Evolutionary conservation across 768 basidiomycete species (phyloP).

Genomic region (Mycena vulgaris): DNA sequence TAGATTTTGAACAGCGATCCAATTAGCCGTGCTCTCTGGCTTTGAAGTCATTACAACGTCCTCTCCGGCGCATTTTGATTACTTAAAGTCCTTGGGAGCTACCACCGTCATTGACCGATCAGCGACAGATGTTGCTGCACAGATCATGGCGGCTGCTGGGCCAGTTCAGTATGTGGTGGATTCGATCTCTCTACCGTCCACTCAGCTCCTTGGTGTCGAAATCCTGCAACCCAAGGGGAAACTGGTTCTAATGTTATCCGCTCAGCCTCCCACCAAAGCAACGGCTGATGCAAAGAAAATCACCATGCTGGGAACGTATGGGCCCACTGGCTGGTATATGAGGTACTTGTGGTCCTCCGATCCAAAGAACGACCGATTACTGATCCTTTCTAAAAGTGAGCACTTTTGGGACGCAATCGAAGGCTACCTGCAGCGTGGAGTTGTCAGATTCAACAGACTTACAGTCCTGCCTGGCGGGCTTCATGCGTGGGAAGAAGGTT

Average conservation of each 20-base stretch:
- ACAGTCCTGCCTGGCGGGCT: slow-evolving; percentile 23
- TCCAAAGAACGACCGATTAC: no score
- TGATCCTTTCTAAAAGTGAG: neutral
- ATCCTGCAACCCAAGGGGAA: slow-evolving; percentile 10
- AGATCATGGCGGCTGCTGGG: slow-evolving; percentile 13
- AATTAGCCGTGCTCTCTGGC: slow-evolving; percentile 22
- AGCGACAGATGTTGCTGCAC: neutral
- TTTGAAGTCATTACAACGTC: slow-evolving; percentile 21
- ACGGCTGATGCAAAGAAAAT: slow-evolving; percentile 6
- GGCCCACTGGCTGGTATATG: neutral
- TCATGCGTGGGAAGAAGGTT: slow-evolving; percentile 14
- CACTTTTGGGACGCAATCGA: slow-evolving; percentile 9
- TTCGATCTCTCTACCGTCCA: slow-evolving; percentile 9
- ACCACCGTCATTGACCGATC: slow-evolving; percentile 15
- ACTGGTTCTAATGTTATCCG: neutral
- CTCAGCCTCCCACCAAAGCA: neutral
- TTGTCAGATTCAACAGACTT: slow-evolving; percentile 14
- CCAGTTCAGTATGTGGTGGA: slow-evolving; percentile 26
- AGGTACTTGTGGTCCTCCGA: neutral
- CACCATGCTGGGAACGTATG: neutral
- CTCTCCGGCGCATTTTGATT: slow-evolving; percentile 16
- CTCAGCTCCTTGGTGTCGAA: slow-evolving; percentile 26
- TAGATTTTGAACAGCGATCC: slow-evolving; percentile 11
- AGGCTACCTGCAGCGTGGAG: slow-evolving; percentile 2
- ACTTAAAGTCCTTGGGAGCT: slow-evolving; percentile 29